A percentile compares a stretch with the other conserved stretches of the same genome.
These are phyloP conservation scores for Diaporthe longicolla DNA, from an alignment of 2,329 filamentous ascomycete genomes.

Conservation along the genomic window DNA sequence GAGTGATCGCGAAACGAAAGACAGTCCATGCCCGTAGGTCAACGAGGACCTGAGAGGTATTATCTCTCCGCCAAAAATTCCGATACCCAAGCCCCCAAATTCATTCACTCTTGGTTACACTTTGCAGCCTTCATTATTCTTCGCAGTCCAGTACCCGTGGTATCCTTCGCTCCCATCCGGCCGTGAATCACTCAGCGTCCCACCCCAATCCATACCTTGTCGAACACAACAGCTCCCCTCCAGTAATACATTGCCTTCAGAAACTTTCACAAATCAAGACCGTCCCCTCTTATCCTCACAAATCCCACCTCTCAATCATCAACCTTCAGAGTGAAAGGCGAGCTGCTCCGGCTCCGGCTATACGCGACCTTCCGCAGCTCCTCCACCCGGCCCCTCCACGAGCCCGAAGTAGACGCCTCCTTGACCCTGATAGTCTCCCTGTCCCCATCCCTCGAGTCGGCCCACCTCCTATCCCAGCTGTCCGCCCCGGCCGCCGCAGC, in stretches of 20 bases:
- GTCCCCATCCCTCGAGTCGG: not conserved
- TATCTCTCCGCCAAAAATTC: not conserved
- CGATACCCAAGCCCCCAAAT: too few relatives aligned
- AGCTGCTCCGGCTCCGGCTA: conserved; percentile 22
- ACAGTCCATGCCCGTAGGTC: conserved; percentile 13
- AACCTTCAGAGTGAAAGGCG: conserved; percentile 31
- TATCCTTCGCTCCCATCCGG: not conserved
- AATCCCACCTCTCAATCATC: conserved; percentile 4
- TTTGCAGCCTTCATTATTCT: not conserved
- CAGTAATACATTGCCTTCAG: not conserved
- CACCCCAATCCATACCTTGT: not conserved
- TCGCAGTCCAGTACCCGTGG: not conserved
- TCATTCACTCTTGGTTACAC: not conserved
- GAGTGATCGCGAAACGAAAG: conserved; percentile 4
- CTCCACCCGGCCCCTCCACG: conserved; percentile 17
- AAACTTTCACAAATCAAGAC: not conserved
- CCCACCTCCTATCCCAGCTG: conserved; percentile 7
- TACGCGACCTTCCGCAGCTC: conserved; percentile 8
- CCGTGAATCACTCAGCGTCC: not conserved
- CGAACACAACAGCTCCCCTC: not conserved
- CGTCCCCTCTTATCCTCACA: too few relatives aligned
- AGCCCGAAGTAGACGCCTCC: not conserved
- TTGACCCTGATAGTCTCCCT: conserved; percentile 13
- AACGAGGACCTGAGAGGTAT: conserved; percentile 10
- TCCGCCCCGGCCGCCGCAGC: not conserved